Percentiles rank a stretch among this genome's conserved stretches.
These are phyloP conservation scores for Botrytis galanthina DNA, from an alignment of 2,329 filamentous ascomycete genomes.

Conservation along the genomic window DNA sequence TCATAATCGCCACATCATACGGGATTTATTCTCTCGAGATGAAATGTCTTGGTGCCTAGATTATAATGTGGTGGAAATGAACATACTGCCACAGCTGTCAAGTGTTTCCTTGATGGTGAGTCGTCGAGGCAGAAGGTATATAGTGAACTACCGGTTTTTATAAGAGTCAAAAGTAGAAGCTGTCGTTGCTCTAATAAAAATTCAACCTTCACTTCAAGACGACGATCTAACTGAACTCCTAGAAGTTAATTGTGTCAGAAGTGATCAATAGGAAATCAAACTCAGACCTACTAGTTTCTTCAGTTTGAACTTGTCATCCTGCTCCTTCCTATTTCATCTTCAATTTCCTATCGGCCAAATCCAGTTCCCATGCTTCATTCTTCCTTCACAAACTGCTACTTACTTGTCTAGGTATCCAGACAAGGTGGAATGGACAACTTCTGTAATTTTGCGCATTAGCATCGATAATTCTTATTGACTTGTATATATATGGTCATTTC, in stretches of 20 bases:
- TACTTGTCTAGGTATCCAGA: not conserved
- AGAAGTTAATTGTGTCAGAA: not conserved
- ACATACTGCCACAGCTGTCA: not conserved
- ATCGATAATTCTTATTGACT: not conserved
- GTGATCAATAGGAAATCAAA: not conserved
- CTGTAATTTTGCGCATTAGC: not conserved
- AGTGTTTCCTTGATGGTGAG: not conserved
- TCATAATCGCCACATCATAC: rapidly evolving
- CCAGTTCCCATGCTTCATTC: not conserved
- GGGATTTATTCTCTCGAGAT: not conserved
- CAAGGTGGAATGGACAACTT: not conserved
- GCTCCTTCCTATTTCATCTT: not conserved
- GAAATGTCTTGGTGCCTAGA: not conserved
- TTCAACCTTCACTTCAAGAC: not conserved
- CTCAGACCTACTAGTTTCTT: not conserved
- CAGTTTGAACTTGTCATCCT: not conserved
- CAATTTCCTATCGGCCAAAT: not conserved
- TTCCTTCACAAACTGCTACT: not conserved
- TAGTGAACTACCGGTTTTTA: not conserved
- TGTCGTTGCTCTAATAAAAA: not conserved
- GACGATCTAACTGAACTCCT: not conserved
- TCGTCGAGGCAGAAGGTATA: not conserved
- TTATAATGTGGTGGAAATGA: not conserved
- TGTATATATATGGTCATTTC: not conserved
- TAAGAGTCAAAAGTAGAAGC: not conserved